Base-by-base conservation (phyloP, 2,329 filamentous ascomycete species). In the Fusarium fracticaudum region DNA sequence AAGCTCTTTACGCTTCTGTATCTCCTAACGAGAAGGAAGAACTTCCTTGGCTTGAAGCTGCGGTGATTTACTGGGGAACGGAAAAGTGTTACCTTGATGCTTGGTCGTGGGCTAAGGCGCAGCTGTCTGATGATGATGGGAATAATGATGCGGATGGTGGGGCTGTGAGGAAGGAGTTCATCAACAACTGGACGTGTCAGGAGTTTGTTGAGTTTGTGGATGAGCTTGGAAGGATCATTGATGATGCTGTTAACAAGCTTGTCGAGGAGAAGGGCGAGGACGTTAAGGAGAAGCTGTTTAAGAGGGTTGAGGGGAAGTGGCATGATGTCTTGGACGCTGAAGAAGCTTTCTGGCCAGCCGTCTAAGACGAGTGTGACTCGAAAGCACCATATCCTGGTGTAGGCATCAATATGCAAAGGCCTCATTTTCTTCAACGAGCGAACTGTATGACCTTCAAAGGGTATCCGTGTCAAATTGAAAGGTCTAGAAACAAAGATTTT, bases 51-150 rank as follows among this genome's bases (percentile, higher is more conserved):
- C 82, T 95, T 6, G 92, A 94, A 79, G 92, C 91, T 11, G 85
- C 94, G 70, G 87, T 94, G 6, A 87, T 93, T n/a, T 87, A 95
- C 31, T 95, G 92, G 91, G 91, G 90, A n/a, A 94, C 91, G 3
- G 93, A 96, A 82, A 89, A 86, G 53, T 88, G 86, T 68, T 92
- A 92, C 78, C 79, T 91, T 24, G 85, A 88, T 44, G 87, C 90
- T 18, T 92, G 91, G 91, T 84, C 83, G 15, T 87, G 85, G 79
- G 87, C 87, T 8, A 84, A 80, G 70, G 72, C 79, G 9, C 81
- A 86, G 74, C 79, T 83, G 24, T 73, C 77, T 4, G 70, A 70
- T 4, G 66, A 69, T 5, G 53, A 71, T 24, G 65, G 55, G 2
- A 70, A 74, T n/a, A 77, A 80, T n/a, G 91, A 92, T 77, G 84